Conservation (phyloP, 176 grass and related monocot genomes). For the Ensete ventricosum region DNA sequence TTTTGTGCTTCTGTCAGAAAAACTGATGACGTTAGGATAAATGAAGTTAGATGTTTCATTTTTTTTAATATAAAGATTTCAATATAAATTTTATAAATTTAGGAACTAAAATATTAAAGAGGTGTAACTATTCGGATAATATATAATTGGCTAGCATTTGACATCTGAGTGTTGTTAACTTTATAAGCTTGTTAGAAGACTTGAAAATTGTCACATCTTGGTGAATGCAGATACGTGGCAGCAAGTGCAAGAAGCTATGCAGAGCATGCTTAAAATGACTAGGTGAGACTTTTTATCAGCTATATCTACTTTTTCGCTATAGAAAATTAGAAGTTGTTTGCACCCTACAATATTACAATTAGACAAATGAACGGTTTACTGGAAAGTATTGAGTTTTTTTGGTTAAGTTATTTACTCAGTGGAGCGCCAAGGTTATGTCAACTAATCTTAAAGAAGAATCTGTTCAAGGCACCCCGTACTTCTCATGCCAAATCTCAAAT, state of each 20-base stretch:
- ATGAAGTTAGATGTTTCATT: too few relatives aligned
- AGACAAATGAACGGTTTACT: background rate
- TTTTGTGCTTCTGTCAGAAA: too few relatives aligned
- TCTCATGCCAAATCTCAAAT: background rate
- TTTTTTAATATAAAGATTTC: accelerated
- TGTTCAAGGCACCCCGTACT: background rate
- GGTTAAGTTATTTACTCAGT: background rate
- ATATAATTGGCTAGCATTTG: background rate
- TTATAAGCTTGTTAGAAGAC: background rate
- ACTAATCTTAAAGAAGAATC: background rate
- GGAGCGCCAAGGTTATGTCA: background rate
- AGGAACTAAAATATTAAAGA: too few relatives aligned
- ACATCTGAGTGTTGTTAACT: too few relatives aligned
- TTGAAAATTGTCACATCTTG: background rate
- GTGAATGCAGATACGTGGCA: constrained; percentile 59
- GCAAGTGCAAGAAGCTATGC: constrained; percentile 59
- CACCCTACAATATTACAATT: too few relatives aligned
- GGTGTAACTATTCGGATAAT: too few relatives aligned
- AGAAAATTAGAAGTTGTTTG: background rate
- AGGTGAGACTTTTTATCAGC: constrained; percentile 20
- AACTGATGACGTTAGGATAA: too few relatives aligned
- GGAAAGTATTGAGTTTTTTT: background rate
- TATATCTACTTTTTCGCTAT: background rate
- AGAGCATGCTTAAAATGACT: constrained; percentile 84
- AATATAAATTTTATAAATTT: too few relatives aligned